Base-by-base conservation (phyloP, 768 basidiomycete genomes). In the Xerocomus spinulosus region DNA sequence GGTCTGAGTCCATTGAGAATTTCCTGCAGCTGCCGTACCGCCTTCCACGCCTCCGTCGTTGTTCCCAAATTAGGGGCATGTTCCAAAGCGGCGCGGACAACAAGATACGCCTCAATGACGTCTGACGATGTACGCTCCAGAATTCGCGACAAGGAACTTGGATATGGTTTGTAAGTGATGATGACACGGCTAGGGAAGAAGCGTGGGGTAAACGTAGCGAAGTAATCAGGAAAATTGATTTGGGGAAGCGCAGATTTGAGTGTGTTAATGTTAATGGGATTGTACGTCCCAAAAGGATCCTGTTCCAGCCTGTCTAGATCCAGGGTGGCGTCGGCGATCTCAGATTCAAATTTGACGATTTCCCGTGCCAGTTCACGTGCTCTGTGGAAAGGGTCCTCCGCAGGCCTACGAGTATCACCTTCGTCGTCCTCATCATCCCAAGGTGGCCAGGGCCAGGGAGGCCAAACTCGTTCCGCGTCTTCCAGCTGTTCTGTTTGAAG, bases 211-310 rank as follows among this genome's bases (percentile, higher is more conserved):
- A 91, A 94, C 1, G 88, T 73, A 1, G 95, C 79, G 49, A 97
- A 83, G 67, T 96, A 99, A n/a, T 81, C 75, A 1, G 79, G 73
- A 66, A 95, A 91, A 53, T 87, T 74, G 54, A 99, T 79, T 62
- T 92, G 80, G 1, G 86, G 79, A 5, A 97, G 69, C 2, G 79
- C 69, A 15, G 74, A 71, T 24, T 82, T 82, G 48, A 98, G 77
- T 32, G 86, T 83, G 14, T 77, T 73, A 46, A 92, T 71, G 3
- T 79, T 72, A 34, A 79, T 74, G 6, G 92, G 92, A 63, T 98
- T 98, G 68, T 99, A 97, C 0, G 91, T 87, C 37, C 75, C 83
- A 38, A 90, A 73, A 2, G 94, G 94, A 63, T 97, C 85, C 64
- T 85, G 82, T 51, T 79, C 75, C 37, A 87, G 69, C 26, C 83